Conservation (phyloP, 371 early-diverging fungal genomes). For the Zychaea mexicana region DNA sequence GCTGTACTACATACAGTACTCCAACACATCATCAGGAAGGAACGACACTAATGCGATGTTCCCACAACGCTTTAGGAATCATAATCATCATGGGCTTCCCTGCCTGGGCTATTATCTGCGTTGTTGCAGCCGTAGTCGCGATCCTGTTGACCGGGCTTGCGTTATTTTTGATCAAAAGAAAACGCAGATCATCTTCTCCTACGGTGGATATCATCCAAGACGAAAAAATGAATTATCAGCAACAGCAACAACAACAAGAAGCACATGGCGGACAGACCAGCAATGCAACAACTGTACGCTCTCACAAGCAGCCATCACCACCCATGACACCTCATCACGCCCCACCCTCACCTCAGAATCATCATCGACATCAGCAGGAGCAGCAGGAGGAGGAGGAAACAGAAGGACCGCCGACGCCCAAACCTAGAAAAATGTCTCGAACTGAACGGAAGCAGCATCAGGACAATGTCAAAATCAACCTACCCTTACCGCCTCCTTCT, state of each 20-base stretch:
- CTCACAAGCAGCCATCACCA: background rate
- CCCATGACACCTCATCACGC: too few species aligned
- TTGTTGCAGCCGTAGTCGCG: background rate
- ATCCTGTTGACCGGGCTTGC: background rate
- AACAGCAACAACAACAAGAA: background rate
- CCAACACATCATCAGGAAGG: too few species aligned
- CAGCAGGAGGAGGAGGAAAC: background rate
- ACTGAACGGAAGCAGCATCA: constrained; percentile 1
- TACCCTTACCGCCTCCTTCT: constrained; percentile 33
- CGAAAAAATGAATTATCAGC: background rate
- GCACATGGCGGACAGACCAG: background rate
- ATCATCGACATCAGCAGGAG: background rate
- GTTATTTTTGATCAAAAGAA: background rate
- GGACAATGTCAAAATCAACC: constrained; percentile 4
- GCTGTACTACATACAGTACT: too few species aligned
- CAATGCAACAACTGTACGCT: background rate
- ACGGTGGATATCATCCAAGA: background rate
- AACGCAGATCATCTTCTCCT: background rate
- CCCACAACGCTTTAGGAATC: background rate
- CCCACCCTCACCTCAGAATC: too few species aligned
- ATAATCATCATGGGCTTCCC: background rate
- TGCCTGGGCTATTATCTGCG: background rate
- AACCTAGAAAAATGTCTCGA: constrained; percentile 18
- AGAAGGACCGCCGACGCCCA: background rate
- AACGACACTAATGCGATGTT: too few species aligned